These are phyloP conservation scores for Erodium maritimum DNA, from an alignment of 345 rosid genomes.

Conservation along the genomic window DNA sequence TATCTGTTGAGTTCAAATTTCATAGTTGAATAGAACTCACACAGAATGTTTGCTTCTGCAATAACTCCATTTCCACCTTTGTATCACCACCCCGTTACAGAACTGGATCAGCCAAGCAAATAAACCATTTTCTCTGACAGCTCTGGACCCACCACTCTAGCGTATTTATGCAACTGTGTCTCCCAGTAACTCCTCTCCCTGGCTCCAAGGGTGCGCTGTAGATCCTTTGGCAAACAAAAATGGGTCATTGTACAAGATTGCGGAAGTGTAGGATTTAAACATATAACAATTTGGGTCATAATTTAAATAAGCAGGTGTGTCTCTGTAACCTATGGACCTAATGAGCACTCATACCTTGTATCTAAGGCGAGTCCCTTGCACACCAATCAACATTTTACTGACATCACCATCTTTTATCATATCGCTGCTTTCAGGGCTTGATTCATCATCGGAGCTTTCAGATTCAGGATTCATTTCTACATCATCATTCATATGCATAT, in stretches of 20 bases:
- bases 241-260: no score
- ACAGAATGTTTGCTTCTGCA: no score
- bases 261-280: no score
- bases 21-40: neutral
- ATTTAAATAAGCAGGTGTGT: neutral
- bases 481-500: constrained; percentile 28
- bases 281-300: no score
- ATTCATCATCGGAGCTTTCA: constrained; percentile 40
- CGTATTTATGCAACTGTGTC: constrained; percentile 41
- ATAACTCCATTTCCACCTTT: neutral
- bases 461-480: constrained; percentile 35
- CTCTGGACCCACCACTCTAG: constrained; percentile 50
- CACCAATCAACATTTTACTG: constrained; percentile 34
- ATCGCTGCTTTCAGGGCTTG: constrained; percentile 18
- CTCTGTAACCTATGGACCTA: no score
- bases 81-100: neutral
- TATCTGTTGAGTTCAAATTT: no score
- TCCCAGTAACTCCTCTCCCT: constrained; percentile 32
- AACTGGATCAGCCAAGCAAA: constrained; percentile 30
- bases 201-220: constrained; percentile 26
- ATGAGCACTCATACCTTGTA: constrained; percentile 57
- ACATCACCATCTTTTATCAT: constrained; percentile 27
- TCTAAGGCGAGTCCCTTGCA: constrained; percentile 36
- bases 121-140: constrained; percentile 60
- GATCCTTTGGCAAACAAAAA: constrained; percentile 26